phyloP scores from a whole-genome alignment of 169 alveolate genomes.

The Ichthyophthirius multifiliis region DNA sequence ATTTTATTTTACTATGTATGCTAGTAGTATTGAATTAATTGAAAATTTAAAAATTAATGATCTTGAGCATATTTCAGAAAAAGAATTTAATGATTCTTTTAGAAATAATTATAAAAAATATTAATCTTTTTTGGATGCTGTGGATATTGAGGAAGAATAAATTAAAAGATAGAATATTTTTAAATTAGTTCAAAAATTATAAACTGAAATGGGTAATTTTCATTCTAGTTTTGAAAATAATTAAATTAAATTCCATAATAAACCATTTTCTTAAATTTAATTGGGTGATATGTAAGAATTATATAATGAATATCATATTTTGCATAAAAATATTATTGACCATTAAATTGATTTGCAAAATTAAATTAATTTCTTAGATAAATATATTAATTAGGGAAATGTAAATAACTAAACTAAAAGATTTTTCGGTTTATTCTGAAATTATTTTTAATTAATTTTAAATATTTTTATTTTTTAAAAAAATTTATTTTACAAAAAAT shows the following conservation, averaged over 20 bases:
- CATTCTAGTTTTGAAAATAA: neutral
- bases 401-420: too few species aligned
- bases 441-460: too few species aligned
- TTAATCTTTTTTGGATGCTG: neutral
- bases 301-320: neutral
- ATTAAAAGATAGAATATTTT: neutral
- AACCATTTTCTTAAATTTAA: neutral
- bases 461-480: too few species aligned
- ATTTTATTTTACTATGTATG: neutral
- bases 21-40: neutral
- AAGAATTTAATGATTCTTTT: neutral
- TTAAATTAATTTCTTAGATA: neutral
- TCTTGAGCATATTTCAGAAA: neutral
- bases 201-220: neutral
- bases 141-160: neutral
- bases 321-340: neutral
- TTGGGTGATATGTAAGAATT: conserved; percentile 1
- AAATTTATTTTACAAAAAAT: too few species aligned
- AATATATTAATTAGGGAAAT: too few species aligned
- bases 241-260: neutral
- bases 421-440: too few species aligned
- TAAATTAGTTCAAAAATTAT: neutral
- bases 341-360: neutral
- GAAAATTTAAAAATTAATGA: neutral
- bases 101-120: neutral